A percentile compares a stretch with the other conserved stretches of the same genome.
Evolutionary conservation across 306 rosid species (phyloP).

Genomic region (Aeschynomene evenia): DNA sequence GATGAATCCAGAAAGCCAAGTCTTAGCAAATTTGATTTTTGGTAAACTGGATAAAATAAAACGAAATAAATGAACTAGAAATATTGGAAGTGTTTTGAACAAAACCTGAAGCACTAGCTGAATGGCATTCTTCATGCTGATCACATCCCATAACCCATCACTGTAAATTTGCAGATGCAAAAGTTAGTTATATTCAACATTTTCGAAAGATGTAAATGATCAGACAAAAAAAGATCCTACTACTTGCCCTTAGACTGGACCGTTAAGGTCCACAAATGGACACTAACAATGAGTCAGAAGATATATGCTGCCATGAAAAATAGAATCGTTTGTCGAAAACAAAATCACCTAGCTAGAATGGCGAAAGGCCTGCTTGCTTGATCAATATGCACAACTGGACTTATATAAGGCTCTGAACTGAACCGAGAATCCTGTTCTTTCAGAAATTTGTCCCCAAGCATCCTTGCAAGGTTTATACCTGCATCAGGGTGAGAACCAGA

Average conservation of each 20-base stretch:
- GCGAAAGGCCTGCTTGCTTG: slow-evolving; percentile 64
- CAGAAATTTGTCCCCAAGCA: slow-evolving; percentile 98
- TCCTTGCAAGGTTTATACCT: slow-evolving; percentile 95
- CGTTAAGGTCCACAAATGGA: background rate
- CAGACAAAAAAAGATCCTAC: slow-evolving; percentile 1
- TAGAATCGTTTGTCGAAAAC: slow-evolving; percentile 25
- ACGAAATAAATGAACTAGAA: background rate
- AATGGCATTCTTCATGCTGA: slow-evolving; percentile 66
- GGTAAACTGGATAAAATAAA: background rate
- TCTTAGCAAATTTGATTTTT: no score
- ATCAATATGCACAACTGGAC: slow-evolving; percentile 65
- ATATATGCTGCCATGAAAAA: slow-evolving; percentile 4
- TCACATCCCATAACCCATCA: slow-evolving; percentile 96
- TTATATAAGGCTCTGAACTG: slow-evolving; percentile 84
- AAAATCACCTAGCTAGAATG: slow-evolving; percentile 79
- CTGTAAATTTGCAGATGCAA: slow-evolving; percentile 48
- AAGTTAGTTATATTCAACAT: slow-evolving; percentile 15
- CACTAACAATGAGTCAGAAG: slow-evolving; percentile 5
- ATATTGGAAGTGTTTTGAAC: background rate
- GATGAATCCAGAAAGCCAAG: slow-evolving; percentile 33
- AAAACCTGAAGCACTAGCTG: slow-evolving; percentile 81
- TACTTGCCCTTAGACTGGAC: background rate
- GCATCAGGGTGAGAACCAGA: slow-evolving; percentile 32
- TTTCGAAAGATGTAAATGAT: background rate
- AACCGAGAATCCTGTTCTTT: slow-evolving; percentile 93